These are phyloP conservation scores for Andrographis paniculata DNA, from an alignment of 305 asterid genomes.

Conservation along the genomic window DNA sequence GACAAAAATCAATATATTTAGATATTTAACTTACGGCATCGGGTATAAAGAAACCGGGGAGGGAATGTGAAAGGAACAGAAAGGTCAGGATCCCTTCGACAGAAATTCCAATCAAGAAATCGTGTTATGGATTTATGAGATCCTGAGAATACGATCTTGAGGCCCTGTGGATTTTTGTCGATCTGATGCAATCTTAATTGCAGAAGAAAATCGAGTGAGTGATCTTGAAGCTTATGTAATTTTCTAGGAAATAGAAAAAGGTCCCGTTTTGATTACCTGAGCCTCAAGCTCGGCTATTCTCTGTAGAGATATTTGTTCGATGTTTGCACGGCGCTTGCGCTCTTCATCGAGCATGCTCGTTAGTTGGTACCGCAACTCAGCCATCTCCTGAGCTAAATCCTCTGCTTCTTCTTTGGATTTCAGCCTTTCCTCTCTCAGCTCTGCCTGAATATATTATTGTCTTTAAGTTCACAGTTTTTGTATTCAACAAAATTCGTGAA, in stretches of 20 bases:
- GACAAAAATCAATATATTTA: too few relatives aligned
- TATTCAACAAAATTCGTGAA: slow-evolving; percentile 8
- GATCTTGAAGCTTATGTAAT: slow-evolving; percentile 5
- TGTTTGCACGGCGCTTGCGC: slow-evolving; percentile 60
- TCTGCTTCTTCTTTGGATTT: slow-evolving; percentile 88
- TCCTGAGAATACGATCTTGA: slow-evolving; percentile 29
- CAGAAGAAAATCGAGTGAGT: slow-evolving; percentile 18
- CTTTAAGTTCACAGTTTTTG: slow-evolving; percentile 14
- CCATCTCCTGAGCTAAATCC: slow-evolving; percentile 96
- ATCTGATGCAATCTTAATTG: slow-evolving; percentile 44
- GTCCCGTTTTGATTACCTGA: slow-evolving; percentile 42
- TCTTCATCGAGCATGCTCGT: slow-evolving; percentile 61
- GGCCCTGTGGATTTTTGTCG: slow-evolving; percentile 28
- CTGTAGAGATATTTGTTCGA: slow-evolving; percentile 67
- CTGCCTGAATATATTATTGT: slow-evolving; percentile 40
- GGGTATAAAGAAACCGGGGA: too few relatives aligned
- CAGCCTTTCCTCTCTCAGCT: slow-evolving; percentile 48
- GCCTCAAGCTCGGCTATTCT: slow-evolving; percentile 86
- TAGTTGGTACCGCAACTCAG: slow-evolving; percentile 79
- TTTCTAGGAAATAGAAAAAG: slow-evolving; percentile 5
- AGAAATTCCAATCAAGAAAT: too few relatives aligned
- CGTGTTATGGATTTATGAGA: slow-evolving; percentile 12
- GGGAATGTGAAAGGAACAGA: too few relatives aligned
- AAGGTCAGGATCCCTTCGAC: too few relatives aligned
- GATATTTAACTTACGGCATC: too few relatives aligned